Evolutionary conservation across 495 filamentous ascomycete species (phyloP), one percentile per base, ranked within the genome.

Genomic region (Lepidopterella palustris): DNA sequence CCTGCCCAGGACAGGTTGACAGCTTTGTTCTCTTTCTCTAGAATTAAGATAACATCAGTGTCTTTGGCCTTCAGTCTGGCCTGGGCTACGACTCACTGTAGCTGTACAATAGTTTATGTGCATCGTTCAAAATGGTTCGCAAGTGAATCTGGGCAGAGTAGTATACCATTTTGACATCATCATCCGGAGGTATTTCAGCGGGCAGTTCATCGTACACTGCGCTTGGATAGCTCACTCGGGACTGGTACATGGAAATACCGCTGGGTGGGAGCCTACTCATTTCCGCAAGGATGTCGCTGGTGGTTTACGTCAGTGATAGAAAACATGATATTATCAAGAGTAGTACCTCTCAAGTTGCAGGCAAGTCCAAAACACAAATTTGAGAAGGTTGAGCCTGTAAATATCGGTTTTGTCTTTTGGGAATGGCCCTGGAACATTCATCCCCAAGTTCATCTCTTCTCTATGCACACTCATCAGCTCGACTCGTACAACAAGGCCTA

Each of bases 351-450:
- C 93, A 21, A 97, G 78, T 64, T 97, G 93, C 64, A 96, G 75
- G 68, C 89, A 95, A 8, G 92, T 93, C 92, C 92, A 98, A 64
- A 89, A 96, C 5, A 90, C 89, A 62, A 93, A 85, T 31, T 86
- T 77, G 51, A 87, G 77, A 40, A 87, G 77, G 62, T 85, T 82
- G 48, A 59, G 27, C 10, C 55, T 57, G 27, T 60, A 64, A 4
- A 54, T 21, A 15, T 64, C 61, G 24, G 40, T 61, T 1, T 13
- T 18, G 4, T 47, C 31, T 10, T n/a, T n/a, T n/a, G n/a, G 27
- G 15, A 47, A 20, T 51, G 53, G 2, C 28, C 42, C 20, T 2
- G 8, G 39, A n/a, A n/a, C 13, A 42, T 42, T 11, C 6, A 42
- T 11, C 39, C 39, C 39, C 13, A 42, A 20, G 39, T 42, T 50